Evolutionary conservation across 2,329 filamentous ascomycete species (phyloP).

Genomic region (Apiospora kogelbergensis): DNA sequence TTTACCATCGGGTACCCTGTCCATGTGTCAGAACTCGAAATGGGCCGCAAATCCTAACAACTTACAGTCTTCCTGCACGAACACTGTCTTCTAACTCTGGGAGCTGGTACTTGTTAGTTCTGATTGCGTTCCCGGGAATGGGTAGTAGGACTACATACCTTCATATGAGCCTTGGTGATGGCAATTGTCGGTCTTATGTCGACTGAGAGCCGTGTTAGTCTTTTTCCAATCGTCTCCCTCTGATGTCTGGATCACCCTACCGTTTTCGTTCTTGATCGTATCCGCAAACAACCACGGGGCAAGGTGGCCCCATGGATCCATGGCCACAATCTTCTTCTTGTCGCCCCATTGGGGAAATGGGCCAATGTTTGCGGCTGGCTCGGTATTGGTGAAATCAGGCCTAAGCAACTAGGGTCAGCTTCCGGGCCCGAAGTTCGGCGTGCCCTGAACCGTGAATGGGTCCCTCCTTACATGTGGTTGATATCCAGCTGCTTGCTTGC

Average conservation of each 20-base stretch:
- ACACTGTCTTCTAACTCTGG: constrained; percentile 92
- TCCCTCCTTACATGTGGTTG: constrained; percentile 63
- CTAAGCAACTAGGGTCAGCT: constrained; percentile 28
- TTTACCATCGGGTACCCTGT: constrained; percentile 72
- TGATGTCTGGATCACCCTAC: constrained; percentile 34
- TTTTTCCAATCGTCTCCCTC: neutral
- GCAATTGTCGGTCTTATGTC: constrained; percentile 91
- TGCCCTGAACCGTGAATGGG: neutral
- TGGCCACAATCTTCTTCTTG: constrained; percentile 91
- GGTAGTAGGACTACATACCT: constrained; percentile 37
- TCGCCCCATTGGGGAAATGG: constrained; percentile 90
- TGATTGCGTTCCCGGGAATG: neutral
- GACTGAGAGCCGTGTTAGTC: constrained; percentile 40
- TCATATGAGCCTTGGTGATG: constrained; percentile 92
- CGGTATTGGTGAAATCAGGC: constrained; percentile 75
- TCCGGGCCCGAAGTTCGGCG: neutral
- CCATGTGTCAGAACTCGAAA: constrained; percentile 15
- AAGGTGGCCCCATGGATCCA: constrained; percentile 93
- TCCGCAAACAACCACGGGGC: constrained; percentile 82
- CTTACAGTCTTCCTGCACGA: constrained; percentile 69
- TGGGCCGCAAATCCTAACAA: constrained; percentile 13
- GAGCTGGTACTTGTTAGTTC: constrained; percentile 45
- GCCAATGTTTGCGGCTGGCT: constrained; percentile 86
- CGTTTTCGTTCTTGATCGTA: constrained; percentile 71
- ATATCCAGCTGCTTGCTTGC: constrained; percentile 85